Evolutionary conservation across 1,139 yeast species (phyloP).

Genomic region (Magnusiomyces clavatus): DNA sequence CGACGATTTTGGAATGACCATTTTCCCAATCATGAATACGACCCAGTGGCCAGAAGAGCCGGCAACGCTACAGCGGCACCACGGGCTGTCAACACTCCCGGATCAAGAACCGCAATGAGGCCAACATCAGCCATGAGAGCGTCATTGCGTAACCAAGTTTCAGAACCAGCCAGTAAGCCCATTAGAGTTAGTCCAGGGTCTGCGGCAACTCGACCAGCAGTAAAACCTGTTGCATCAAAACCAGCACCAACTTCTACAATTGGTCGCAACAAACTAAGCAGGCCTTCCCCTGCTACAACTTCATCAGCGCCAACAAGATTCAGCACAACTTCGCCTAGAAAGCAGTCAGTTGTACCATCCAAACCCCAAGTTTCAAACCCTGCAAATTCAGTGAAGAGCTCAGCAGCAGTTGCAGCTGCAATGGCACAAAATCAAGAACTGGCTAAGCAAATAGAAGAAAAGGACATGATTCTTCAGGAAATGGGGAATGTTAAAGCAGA

Average conservation of each 20-base stretch:
- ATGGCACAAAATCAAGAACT: conserved; percentile 12
- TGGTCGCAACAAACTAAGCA: neutral
- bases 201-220: conserved; percentile 19
- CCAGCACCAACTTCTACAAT: conserved; percentile 6
- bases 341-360: neutral
- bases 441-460: neutral
- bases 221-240: conserved; percentile 16
- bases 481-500: conserved; percentile 32
- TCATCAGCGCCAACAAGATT: neutral
- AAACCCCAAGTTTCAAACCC: conserved; percentile 14
- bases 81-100: neutral
- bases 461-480: conserved; percentile 3
- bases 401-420: conserved; percentile 15
- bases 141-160: conserved; percentile 8
- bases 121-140: conserved; percentile 10
- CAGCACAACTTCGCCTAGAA: neutral
- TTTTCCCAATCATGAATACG: conserved; percentile 61
- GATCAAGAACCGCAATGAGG: conserved; percentile 13
- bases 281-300: neutral
- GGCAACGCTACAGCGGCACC: conserved; percentile 7
- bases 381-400: conserved; percentile 6
- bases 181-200: conserved; percentile 18
- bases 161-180: neutral
- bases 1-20: conserved; percentile 74
- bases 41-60: conserved; percentile 37